phyloP scores from a whole-genome alignment of 1,139 yeast species.

The Chernovozyma sophiae-reginae region DNA sequence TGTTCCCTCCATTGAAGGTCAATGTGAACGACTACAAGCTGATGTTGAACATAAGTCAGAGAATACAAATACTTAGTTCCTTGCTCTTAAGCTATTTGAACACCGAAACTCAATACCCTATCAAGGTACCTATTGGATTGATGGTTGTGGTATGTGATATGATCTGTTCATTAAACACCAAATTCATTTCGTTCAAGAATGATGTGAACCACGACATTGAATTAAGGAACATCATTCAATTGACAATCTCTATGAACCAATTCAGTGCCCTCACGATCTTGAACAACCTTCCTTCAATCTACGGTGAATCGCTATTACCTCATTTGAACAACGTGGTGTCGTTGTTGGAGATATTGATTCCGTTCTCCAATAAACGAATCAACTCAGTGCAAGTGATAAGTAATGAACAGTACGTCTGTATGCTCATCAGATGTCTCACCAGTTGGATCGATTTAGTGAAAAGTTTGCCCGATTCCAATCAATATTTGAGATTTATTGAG shows the following conservation, averaged over 20 bases:
- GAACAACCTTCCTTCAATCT: slow-evolving; percentile 29
- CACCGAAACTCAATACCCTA: slow-evolving; percentile 45
- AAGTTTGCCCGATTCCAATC: slow-evolving; percentile 34
- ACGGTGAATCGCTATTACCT: slow-evolving; percentile 45
- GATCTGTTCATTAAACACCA: slow-evolving; percentile 49
- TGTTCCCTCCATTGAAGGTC: slow-evolving; percentile 21
- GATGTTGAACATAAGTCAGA: slow-evolving; percentile 45
- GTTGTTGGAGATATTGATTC: slow-evolving; percentile 51
- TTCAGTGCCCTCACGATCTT: slow-evolving; percentile 40
- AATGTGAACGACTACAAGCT: slow-evolving; percentile 56
- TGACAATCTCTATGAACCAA: slow-evolving; percentile 44
- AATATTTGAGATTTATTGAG: slow-evolving; percentile 42
- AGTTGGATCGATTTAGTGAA: slow-evolving; percentile 28
- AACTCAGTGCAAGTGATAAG: slow-evolving; percentile 26
- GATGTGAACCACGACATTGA: slow-evolving; percentile 54
- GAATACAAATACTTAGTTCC: slow-evolving; percentile 44
- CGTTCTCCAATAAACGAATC: slow-evolving; percentile 40
- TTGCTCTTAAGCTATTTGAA: slow-evolving; percentile 43
- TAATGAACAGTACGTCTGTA: slow-evolving; percentile 28
- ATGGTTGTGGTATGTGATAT: slow-evolving; percentile 47
- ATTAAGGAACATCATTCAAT: slow-evolving; percentile 34
- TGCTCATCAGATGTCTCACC: slow-evolving; percentile 26
- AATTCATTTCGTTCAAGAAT: slow-evolving; percentile 50
- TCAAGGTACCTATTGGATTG: slow-evolving; percentile 55
- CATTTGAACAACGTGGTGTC: slow-evolving; percentile 47